A percentile compares a stretch with the other conserved stretches of the same genome.
These are phyloP conservation scores for Cystofilobasidium capitatum DNA, from an alignment of 768 basidiomycete genomes.

Conservation along the genomic window DNA sequence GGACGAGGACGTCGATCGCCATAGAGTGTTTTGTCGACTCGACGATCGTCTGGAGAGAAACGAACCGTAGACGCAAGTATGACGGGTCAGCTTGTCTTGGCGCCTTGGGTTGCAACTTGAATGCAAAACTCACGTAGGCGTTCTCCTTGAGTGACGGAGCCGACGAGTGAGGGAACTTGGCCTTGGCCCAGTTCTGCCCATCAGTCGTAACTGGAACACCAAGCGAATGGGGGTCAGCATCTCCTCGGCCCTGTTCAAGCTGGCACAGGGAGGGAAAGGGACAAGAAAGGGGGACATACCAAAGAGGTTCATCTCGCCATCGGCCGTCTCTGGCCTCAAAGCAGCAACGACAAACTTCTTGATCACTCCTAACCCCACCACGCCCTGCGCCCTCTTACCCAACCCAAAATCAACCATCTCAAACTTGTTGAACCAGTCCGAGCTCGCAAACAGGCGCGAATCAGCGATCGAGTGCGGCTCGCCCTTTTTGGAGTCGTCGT, in stretches of 20 bases:
- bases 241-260: not conserved
- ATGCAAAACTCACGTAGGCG: slow-evolving; percentile 32
- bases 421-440: slow-evolving; percentile 64
- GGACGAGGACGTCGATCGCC: slow-evolving; percentile 80
- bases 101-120: not conserved
- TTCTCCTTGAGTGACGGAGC: slow-evolving; percentile 72
- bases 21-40: slow-evolving; percentile 89
- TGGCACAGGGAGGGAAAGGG: no score
- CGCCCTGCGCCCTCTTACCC: slow-evolving; percentile 73
- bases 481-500: slow-evolving; percentile 45
- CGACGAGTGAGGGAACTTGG: slow-evolving; percentile 83
- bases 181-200: slow-evolving; percentile 72
- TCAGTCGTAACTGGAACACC: slow-evolving; percentile 57
- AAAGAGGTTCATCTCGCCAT: slow-evolving; percentile 40
- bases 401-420: slow-evolving; percentile 67
- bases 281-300: no score
- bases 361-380: slow-evolving; percentile 87
- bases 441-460: slow-evolving; percentile 63
- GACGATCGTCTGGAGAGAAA: slow-evolving; percentile 71
- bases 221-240: slow-evolving; percentile 1
- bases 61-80: not conserved
- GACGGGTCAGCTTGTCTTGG: no score
- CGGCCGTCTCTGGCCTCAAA: slow-evolving; percentile 52
- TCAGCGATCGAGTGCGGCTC: slow-evolving; percentile 46
- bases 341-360: slow-evolving; percentile 89